Conservation (phyloP, 2,329 filamentous ascomycete species). For the Botrytis medusae region DNA sequence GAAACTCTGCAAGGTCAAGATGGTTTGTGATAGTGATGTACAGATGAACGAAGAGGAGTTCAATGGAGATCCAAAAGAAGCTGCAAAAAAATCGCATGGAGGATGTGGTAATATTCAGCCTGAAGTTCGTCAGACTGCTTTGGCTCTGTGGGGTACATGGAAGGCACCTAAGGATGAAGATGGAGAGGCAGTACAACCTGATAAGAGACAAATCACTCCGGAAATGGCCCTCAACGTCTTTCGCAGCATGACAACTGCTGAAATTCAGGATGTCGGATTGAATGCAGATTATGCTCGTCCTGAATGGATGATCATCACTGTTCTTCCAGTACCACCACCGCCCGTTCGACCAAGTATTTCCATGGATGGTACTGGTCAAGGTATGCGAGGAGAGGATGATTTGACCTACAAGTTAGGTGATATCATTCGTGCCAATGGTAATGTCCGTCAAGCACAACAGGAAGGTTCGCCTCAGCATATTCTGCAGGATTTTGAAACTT, state of each 20-base stretch:
- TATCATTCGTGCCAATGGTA: conserved; percentile 96
- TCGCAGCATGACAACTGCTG: conserved; percentile 76
- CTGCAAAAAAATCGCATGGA: conserved; percentile 64
- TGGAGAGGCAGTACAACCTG: conserved; percentile 64
- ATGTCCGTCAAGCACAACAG: conserved; percentile 85
- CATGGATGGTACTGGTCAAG: conserved; percentile 89
- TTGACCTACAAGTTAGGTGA: conserved; percentile 99
- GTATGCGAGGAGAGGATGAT: conserved; percentile 95
- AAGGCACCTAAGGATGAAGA: conserved; percentile 75
- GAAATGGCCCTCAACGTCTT: conserved; percentile 85
- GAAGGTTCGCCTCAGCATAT: conserved; percentile 93
- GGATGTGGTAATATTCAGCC: conserved; percentile 93
- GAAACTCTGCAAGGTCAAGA: conserved; percentile 87
- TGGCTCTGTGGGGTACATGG: conserved; percentile 77
- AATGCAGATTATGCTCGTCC: conserved; percentile 94
- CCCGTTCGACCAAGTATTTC: conserved; percentile 96
- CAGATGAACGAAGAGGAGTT: conserved; percentile 66
- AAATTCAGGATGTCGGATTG: conserved; percentile 83
- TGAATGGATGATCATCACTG: conserved; percentile 97
- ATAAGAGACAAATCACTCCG: conserved; percentile 80
- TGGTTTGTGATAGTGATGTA: conserved; percentile 78
- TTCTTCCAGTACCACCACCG: conserved; percentile 91
- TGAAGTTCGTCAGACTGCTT: conserved; percentile 79
- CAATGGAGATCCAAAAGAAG: conserved; percentile 56
- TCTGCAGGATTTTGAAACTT: conserved; percentile 81